A percentile compares a stretch with the other conserved stretches of the same genome.
Conservation (phyloP, 1,139 yeast species). For the Taphrina wiesneri region DNA sequence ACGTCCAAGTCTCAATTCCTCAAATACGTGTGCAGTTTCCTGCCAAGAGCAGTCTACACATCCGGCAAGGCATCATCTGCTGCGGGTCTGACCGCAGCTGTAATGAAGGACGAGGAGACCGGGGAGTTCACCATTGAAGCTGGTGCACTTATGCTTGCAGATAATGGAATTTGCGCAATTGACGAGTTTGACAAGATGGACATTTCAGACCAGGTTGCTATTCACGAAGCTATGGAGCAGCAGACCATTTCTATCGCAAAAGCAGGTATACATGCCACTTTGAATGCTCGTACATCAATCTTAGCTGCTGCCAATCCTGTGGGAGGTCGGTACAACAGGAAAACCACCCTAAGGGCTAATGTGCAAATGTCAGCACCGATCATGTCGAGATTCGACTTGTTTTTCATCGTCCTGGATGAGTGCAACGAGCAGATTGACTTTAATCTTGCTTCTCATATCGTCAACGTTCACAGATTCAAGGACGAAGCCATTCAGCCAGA, state of each 20-base stretch:
- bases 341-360: constrained; percentile 78
- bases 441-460: constrained; percentile 87
- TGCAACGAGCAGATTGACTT: constrained; percentile 90
- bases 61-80: constrained; percentile 99
- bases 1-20: constrained; percentile 95
- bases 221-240: constrained; percentile 99
- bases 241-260: constrained; percentile 97
- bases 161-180: constrained; percentile 96
- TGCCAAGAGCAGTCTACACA: constrained; percentile 94
- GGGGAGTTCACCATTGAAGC: constrained; percentile 98
- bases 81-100: constrained; percentile 98
- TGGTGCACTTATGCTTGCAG: constrained; percentile 98
- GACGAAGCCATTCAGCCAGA: constrained; percentile 93
- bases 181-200: constrained; percentile 99
- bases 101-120: constrained; percentile 94
- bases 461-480: constrained; percentile 84
- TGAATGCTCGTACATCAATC: constrained; percentile 93
- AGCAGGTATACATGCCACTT: constrained; percentile 97
- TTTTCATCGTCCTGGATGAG: constrained; percentile 92
- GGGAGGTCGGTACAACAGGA: constrained; percentile 91
- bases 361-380: constrained; percentile 98
- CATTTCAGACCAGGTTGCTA: constrained; percentile 91
- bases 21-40: constrained; percentile 86
- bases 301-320: constrained; percentile 97
- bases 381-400: constrained; percentile 96